phyloP scores from a whole-genome alignment of 2,329 filamentous ascomycete genomes.

The Arthrobotrys iridis region DNA sequence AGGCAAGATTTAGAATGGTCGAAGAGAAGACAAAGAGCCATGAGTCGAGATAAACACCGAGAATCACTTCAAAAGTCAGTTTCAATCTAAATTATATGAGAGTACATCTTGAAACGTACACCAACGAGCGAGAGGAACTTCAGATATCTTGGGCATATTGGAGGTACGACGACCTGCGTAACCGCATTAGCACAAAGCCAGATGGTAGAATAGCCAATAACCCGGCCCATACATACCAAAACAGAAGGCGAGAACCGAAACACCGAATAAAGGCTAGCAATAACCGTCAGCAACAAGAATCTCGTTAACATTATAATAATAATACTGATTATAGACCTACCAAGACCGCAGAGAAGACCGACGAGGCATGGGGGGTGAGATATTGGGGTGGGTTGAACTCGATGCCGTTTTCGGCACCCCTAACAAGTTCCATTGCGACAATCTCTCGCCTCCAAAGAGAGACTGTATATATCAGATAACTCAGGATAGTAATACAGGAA shows the following conservation, averaged over 20 bases:
- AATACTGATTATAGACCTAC: slow-evolving; percentile 20
- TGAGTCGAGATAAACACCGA: slow-evolving; percentile 71
- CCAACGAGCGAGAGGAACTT: slow-evolving; percentile 50
- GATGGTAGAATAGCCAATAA: neutral
- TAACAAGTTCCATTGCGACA: slow-evolving; percentile 16
- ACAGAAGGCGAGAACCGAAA: slow-evolving; percentile 45
- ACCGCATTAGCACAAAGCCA: neutral
- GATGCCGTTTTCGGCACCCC: neutral
- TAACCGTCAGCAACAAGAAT: neutral
- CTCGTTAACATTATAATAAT: neutral
- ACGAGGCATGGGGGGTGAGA: slow-evolving; percentile 40
- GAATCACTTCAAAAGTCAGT: slow-evolving; percentile 65
- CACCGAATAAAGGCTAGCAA: slow-evolving; percentile 44
- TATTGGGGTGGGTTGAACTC: slow-evolving; percentile 30
- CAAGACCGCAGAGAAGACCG: slow-evolving; percentile 48
- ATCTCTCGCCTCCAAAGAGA: slow-evolving; percentile 8
- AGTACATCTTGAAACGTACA: slow-evolving; percentile 19
- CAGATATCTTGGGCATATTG: slow-evolving; percentile 34
- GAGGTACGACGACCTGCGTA: slow-evolving; percentile 43
- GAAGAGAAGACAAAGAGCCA: slow-evolving; percentile 70
- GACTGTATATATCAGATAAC: neutral
- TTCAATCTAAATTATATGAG: neutral
- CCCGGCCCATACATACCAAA: slow-evolving; percentile 35
- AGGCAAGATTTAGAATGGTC: slow-evolving; percentile 68
- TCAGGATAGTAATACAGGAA: neutral